phyloP scores from a whole-genome alignment of 179 eudicot genomes.

The Silene noctiflora region DNA sequence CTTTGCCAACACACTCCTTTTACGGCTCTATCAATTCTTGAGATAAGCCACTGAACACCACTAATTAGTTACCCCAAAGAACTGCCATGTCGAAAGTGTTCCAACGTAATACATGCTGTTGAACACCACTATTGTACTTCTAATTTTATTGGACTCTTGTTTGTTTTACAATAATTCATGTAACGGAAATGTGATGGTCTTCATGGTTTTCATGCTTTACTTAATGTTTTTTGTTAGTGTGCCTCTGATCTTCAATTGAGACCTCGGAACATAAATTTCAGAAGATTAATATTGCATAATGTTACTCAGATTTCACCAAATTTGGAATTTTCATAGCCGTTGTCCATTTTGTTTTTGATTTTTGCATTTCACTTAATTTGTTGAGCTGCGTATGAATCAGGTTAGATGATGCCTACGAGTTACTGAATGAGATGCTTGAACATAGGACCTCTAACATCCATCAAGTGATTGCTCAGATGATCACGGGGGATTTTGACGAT shows the following conservation, averaged over 20 bases:
- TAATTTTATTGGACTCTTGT: not conserved
- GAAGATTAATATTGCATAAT: not conserved
- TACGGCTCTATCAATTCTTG: too few species aligned
- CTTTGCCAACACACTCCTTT: too few species aligned
- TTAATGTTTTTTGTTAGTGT: not conserved
- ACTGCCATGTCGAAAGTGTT: too few species aligned
- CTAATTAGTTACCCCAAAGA: too few species aligned
- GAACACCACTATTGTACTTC: not conserved
- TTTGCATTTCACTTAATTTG: conserved; percentile 2
- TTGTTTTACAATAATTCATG: not conserved
- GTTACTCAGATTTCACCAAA: not conserved
- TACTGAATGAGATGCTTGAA: conserved; percentile 81
- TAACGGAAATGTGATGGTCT: not conserved
- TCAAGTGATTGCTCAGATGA: conserved; percentile 89
- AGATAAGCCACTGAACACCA: too few species aligned
- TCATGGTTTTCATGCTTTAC: not conserved
- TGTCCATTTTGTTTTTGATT: not conserved
- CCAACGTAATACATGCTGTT: too few species aligned
- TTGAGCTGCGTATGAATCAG: conserved; percentile 34
- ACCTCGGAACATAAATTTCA: not conserved
- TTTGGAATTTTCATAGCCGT: too few species aligned
- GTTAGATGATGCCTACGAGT: conserved; percentile 55
- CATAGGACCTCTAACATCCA: conserved; percentile 72
- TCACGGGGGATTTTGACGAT: conserved; percentile 86
- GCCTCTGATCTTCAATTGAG: not conserved